Conservation (phyloP, 176 grass and related monocot genomes). For the Saccharum officinarum region DNA sequence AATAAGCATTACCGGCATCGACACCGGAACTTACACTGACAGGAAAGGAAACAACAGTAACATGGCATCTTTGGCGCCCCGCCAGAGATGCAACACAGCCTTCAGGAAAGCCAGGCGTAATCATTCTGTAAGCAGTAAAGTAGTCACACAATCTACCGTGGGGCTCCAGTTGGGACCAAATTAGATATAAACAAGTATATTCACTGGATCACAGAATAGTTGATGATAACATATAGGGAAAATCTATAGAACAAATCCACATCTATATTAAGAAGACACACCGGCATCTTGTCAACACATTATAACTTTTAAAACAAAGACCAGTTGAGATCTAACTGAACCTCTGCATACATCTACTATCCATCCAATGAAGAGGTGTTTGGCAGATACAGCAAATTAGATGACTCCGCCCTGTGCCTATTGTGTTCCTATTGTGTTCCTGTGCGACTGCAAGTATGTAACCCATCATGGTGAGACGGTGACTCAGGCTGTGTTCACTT, state of each 20-base stretch:
- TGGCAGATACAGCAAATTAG: not conserved
- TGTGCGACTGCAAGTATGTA: too few relatives aligned
- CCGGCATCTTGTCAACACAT: too few relatives aligned
- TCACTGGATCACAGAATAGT: not conserved
- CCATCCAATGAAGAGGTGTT: not conserved
- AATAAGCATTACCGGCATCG: not conserved
- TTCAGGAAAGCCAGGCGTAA: not conserved
- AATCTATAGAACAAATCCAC: not conserved
- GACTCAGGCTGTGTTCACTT: too few relatives aligned
- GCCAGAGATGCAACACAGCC: not conserved
- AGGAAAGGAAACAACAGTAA: not conserved
- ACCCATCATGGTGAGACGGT: too few relatives aligned
- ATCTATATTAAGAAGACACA: not conserved
- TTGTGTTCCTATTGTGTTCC: too few relatives aligned
- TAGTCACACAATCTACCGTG: not conserved
- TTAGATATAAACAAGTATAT: not conserved
- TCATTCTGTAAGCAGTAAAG: not conserved
- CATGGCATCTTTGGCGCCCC: not conserved
- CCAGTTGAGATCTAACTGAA: not conserved
- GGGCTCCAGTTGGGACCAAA: not conserved
- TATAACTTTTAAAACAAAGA: not conserved
- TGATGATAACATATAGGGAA: not conserved
- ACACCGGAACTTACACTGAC: not conserved
- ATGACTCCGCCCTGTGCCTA: too few relatives aligned
- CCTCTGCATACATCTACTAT: not conserved